These are phyloP conservation scores for Penstemon newberryi DNA, from an alignment of 257 asterid genomes.

Conservation along the genomic window DNA sequence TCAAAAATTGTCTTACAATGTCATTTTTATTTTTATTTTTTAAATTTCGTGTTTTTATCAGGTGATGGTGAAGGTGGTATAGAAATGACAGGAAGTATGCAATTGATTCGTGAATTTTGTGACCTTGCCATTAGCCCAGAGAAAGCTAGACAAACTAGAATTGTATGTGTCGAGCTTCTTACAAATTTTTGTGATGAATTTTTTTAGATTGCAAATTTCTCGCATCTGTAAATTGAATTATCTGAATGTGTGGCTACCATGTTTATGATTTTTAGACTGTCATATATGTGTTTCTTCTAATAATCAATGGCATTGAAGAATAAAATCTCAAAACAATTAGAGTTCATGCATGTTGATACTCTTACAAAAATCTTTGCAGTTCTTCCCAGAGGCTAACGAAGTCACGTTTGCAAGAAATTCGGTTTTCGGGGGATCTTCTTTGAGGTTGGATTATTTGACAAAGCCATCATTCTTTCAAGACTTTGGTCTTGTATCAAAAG, in stretches of 20 bases:
- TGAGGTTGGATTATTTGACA: constrained; percentile 80
- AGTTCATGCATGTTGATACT: constrained; percentile 9
- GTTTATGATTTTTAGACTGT: neutral
- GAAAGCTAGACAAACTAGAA: constrained; percentile 70
- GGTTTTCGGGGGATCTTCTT: constrained; percentile 69
- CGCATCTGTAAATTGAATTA: neutral
- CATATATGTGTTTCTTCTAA: constrained; percentile 5
- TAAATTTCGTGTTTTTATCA: constrained; percentile 28
- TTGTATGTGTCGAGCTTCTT: constrained; percentile 47
- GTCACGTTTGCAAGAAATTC: constrained; percentile 78
- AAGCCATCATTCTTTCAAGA: constrained; percentile 90
- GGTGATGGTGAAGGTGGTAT: constrained; percentile 95
- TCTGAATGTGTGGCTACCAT: neutral
- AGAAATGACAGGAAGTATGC: constrained; percentile 94
- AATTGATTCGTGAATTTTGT: constrained; percentile 77
- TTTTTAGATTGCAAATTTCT: neutral
- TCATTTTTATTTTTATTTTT: neutral
- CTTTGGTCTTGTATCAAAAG: constrained; percentile 71
- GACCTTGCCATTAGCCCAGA: constrained; percentile 64
- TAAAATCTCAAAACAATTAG: constrained; percentile 11
- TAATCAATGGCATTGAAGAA: neutral
- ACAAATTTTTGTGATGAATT: neutral
- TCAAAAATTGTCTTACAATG: neutral
- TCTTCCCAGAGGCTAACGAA: constrained; percentile 94
- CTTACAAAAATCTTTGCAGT: constrained; percentile 44